Evolutionary conservation across 2,329 filamentous ascomycete species (phyloP), one percentile per base, ranked within the genome.

Genomic region (Penicillium oxalicum): DNA sequence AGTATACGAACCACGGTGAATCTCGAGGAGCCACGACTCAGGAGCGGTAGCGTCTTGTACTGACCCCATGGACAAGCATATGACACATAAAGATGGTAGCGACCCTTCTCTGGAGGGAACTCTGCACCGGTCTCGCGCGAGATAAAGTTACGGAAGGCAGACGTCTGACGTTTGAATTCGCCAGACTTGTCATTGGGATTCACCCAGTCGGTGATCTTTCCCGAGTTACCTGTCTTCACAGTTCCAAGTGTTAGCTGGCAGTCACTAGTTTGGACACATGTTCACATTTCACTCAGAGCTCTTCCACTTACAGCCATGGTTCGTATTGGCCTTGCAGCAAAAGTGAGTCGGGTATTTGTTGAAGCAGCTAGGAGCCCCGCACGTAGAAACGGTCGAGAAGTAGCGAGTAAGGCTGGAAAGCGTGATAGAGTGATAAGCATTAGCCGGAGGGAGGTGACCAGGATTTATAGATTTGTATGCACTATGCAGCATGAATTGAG

Each of bases 71-170:
- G 91, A 70, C 91, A 96, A 5, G 91, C 91, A 70, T 95, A 95
- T 62, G 86, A 91, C 58, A 95, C 86, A 66, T 91, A 98, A 60
- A 98, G 82, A 72, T 98, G 93, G 69, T 98, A 98, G 48, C 93
- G 80, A 45, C 80, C 88, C 72, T 88, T 88, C 72, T 97, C 91
- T 0, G 89, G 80, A 4, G 89, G 87, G 60, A 90, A 96, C 67
- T 84, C 73, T 4, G 88, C 85, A 37, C 80, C 84, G 1, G 81
- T 71, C 59, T 88, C 81, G 54, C 78, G 80, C 29, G 86, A 88
- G 68, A 95, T 87, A 69, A 76, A 87, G 68, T 86, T 81, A 50
- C 93, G 83, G 73, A 97, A 97, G 47, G 82, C 79, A 52, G 88
- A 93, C 54, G 79, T 77, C 68, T 90, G 87, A 53, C 91, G 85